Percentiles rank a stretch among this genome's conserved stretches.
These are phyloP conservation scores for Penicillium chermesinum DNA, from an alignment of 495 filamentous ascomycete genomes.

Conservation along the genomic window DNA sequence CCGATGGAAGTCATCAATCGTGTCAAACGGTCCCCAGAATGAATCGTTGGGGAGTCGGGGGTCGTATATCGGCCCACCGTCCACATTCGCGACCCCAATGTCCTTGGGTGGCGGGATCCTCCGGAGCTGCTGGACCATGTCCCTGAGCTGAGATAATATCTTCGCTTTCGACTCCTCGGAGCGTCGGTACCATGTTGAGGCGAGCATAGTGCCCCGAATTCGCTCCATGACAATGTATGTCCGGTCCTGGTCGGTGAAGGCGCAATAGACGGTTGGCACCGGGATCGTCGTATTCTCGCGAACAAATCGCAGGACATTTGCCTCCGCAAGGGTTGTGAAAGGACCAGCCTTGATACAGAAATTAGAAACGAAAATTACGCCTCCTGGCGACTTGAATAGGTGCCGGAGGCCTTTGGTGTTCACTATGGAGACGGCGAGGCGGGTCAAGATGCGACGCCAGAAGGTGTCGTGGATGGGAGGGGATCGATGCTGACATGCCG, in stretches of 20 bases:
- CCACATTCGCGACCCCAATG: constrained; percentile 32
- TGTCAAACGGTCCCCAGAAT: constrained; percentile 40
- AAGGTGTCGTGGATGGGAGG: not conserved
- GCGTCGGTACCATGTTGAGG: constrained; percentile 23
- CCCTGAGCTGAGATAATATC: constrained; percentile 41
- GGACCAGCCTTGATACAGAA: constrained; percentile 39
- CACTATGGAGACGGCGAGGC: not conserved
- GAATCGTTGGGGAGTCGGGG: constrained; percentile 26
- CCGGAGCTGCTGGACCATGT: constrained; percentile 38
- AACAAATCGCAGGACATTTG: constrained; percentile 44
- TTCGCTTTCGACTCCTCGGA: constrained; percentile 36
- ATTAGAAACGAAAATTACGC: not conserved
- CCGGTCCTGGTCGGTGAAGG: constrained; percentile 31
- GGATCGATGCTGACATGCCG: not conserved
- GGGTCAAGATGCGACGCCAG: not conserved
- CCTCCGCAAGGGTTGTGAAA: constrained; percentile 39
- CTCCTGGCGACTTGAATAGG: not conserved
- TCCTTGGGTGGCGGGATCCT: constrained; percentile 29
- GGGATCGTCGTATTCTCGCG: constrained; percentile 45
- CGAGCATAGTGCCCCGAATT: constrained; percentile 34
- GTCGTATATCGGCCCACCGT: constrained; percentile 40
- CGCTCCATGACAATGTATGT: constrained; percentile 49
- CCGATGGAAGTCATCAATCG: constrained; percentile 38
- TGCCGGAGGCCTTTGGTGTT: not conserved
- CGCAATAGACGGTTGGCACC: constrained; percentile 45